Conservation (phyloP, 163 green algal species). For the Coccomyxa subellipsoidea region DNA sequence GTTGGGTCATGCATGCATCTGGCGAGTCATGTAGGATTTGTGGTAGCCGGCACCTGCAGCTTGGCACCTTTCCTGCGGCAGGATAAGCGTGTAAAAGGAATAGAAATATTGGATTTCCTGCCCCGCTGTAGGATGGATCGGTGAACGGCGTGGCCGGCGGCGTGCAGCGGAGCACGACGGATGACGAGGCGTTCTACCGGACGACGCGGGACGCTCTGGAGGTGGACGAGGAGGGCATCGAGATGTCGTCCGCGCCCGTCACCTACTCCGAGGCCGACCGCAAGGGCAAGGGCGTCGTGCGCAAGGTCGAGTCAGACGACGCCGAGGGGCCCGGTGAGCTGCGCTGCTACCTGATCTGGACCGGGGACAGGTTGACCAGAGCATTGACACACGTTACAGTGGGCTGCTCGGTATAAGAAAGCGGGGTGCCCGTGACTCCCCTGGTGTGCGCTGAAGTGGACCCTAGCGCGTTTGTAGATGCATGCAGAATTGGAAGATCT, state of each 20-base stretch:
- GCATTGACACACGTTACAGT: no score
- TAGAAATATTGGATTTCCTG: no score
- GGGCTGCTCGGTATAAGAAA: no score
- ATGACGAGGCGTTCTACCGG: background rate
- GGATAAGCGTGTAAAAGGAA: no score
- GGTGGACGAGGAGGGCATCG: slow-evolving; percentile 11
- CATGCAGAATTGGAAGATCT: background rate
- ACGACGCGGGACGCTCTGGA: background rate
- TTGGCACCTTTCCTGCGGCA: no score
- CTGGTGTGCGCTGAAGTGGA: no score
- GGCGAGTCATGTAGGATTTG: no score
- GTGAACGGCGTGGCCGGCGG: background rate
- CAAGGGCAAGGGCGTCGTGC: background rate
- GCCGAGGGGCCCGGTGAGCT: background rate
- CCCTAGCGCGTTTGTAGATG: no score
- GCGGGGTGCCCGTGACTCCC: no score
- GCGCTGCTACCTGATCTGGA: background rate
- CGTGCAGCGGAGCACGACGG: background rate
- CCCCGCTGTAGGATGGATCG: background rate
- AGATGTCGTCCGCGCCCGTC: slow-evolving; percentile 10
- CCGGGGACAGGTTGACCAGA: no score
- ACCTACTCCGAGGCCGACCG: background rate
- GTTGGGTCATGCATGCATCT: no score
- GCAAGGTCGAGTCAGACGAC: background rate
- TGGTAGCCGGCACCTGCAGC: no score